Evolutionary conservation across 306 rosid genomes (phyloP).

Genomic region (Castanospermum australe): DNA sequence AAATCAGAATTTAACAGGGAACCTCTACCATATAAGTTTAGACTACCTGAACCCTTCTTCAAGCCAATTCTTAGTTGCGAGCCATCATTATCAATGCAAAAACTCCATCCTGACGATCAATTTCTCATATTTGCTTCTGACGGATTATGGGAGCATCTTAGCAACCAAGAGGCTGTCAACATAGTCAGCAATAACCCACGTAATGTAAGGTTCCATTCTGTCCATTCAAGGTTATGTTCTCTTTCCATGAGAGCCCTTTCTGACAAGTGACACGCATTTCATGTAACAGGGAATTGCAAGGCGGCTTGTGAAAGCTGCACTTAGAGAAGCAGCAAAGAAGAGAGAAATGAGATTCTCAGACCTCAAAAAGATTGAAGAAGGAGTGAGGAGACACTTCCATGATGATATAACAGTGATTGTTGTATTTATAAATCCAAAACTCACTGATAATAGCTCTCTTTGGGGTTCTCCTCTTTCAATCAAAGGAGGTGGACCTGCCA

Average conservation of each 20-base stretch:
- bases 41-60: constrained; percentile 70
- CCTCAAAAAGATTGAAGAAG: constrained; percentile 68
- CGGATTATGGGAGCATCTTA: constrained; percentile 95
- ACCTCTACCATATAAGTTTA: constrained; percentile 64
- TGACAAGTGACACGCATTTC: not conserved
- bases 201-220: constrained; percentile 45
- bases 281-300: constrained; percentile 63
- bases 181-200: constrained; percentile 70
- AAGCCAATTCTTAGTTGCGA: constrained; percentile 77
- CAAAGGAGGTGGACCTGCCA: constrained; percentile 54
- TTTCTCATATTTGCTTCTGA: constrained; percentile 92
- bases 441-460: constrained; percentile 35
- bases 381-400: constrained; percentile 84
- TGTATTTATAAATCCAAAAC: constrained; percentile 54
- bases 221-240: not conserved
- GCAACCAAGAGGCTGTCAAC: constrained; percentile 79
- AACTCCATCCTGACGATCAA: constrained; percentile 68
- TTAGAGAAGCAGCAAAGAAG: constrained; percentile 84
- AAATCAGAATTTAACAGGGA: constrained; percentile 78
- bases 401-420: constrained; percentile 83
- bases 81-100: constrained; percentile 67
- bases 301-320: constrained; percentile 63
- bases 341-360: constrained; percentile 79
- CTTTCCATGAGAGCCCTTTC: not conserved
- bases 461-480: constrained; percentile 59